phyloP scores from a whole-genome alignment of 495 filamentous ascomycete genomes.

The Penicilliopsis zonata region DNA sequence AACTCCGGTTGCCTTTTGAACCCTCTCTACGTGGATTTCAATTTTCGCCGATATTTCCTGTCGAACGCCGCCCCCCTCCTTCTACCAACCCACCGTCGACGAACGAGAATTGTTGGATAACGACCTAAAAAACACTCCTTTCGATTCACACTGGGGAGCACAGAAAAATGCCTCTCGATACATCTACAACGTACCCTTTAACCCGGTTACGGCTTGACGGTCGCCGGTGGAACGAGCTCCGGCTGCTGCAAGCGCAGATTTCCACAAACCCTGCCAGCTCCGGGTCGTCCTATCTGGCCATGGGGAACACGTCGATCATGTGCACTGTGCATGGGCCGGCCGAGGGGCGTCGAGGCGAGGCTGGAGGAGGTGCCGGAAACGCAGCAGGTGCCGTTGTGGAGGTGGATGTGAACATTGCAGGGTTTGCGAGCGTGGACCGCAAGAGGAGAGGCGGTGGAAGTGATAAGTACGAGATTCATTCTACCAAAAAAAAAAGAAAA shows the following conservation, averaged over 20 bases:
- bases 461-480: conserved; percentile 65
- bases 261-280: conserved; percentile 84
- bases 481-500: no score
- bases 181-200: conserved; percentile 67
- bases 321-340: conserved; percentile 79
- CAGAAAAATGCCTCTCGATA: conserved; percentile 74
- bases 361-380: conserved; percentile 29
- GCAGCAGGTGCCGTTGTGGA: conserved; percentile 48
- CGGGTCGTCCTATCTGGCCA: conserved; percentile 80
- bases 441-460: conserved; percentile 53
- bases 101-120: no score
- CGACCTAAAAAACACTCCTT: conserved; percentile 1
- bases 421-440: conserved; percentile 79
- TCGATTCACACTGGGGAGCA: neutral
- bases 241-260: conserved; percentile 78
- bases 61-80: no score
- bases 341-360: conserved; percentile 46
- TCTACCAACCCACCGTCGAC: no score
- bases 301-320: conserved; percentile 94
- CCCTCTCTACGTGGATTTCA: no score
- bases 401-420: conserved; percentile 78
- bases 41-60: neutral
- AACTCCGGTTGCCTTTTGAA: no score
- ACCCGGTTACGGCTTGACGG: conserved; percentile 85
- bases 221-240: conserved; percentile 95